Evolutionary conservation across 257 asterid genomes (phyloP).

Genomic region (Ocimum tenuiflorum): DNA sequence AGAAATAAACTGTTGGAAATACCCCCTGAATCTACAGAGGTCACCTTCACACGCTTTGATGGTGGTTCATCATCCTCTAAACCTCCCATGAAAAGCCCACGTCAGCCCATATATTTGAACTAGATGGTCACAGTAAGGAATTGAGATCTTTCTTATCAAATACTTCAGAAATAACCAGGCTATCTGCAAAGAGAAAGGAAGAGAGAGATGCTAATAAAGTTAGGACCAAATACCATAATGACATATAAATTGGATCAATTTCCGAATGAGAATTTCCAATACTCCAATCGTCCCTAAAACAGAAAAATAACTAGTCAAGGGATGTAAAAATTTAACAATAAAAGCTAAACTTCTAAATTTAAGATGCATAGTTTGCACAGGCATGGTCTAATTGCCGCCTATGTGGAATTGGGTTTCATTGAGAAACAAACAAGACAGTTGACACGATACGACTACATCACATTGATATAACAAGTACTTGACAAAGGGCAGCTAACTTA

Average conservation of each 20-base stretch:
- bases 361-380: constrained; percentile 2
- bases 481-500: background rate
- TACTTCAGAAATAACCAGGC: background rate
- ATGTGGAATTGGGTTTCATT: background rate
- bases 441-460: background rate
- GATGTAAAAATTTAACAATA: background rate
- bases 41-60: constrained; percentile 68
- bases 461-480: background rate
- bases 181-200: constrained; percentile 15
- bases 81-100: constrained; percentile 86
- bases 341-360: background rate
- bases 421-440: background rate
- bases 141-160: constrained; percentile 18
- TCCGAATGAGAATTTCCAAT: background rate
- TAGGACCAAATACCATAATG: background rate
- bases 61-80: constrained; percentile 78
- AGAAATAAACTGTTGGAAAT: constrained; percentile 39
- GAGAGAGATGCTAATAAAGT: background rate
- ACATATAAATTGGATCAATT: background rate
- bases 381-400: background rate
- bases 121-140: constrained; percentile 19
- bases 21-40: constrained; percentile 40
- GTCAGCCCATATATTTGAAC: constrained; percentile 64
- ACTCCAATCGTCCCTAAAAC: background rate
- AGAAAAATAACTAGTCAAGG: background rate